A percentile compares a stretch with the other conserved stretches of the same genome.
Conservation (phyloP, 176 grass and related monocot species). For the Melocanna baccifera region DNA sequence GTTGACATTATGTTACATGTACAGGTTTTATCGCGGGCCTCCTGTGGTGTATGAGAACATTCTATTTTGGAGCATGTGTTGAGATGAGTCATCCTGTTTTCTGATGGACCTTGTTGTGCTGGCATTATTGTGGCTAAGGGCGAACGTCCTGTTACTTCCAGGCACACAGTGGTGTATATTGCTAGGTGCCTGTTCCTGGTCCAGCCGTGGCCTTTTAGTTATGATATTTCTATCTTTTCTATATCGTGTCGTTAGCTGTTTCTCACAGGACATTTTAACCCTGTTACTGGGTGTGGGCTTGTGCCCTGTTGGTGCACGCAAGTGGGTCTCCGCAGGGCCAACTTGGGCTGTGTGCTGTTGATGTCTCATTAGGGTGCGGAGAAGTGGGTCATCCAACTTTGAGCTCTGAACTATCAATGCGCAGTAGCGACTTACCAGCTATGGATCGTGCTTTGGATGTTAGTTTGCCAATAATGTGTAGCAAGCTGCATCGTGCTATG, state of each 20-base stretch:
- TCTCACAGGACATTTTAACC: constrained; percentile 53
- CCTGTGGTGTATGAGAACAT: constrained; percentile 14
- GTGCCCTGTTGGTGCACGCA: constrained; percentile 12
- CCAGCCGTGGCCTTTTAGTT: constrained; percentile 18
- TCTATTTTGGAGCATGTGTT: constrained; percentile 18
- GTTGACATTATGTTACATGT: constrained; percentile 1
- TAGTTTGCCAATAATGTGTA: constrained; percentile 34
- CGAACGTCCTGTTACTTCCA: constrained; percentile 1
- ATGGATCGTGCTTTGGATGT: neutral
- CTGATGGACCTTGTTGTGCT: constrained; percentile 38
- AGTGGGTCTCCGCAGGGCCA: neutral
- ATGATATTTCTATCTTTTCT: neutral
- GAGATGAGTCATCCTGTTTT: constrained; percentile 26
- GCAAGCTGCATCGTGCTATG: constrained; percentile 25
- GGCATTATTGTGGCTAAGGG: constrained; percentile 33
- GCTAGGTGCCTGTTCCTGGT: constrained; percentile 47
- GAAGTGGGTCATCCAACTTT: constrained; percentile 26
- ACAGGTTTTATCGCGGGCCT: constrained; percentile 36
- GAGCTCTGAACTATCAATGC: constrained; percentile 3
- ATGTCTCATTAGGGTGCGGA: neutral
- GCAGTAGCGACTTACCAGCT: neutral
- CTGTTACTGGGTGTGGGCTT: constrained; percentile 37
- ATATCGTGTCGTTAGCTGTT: constrained; percentile 14
- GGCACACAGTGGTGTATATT: constrained; percentile 37
- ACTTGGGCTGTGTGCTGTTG: constrained; percentile 3